Percentiles rank a stretch among this genome's conserved stretches.
phyloP scores from a whole-genome alignment of 2,329 filamentous ascomycete genomes.

The Myriosclerotinia curreyana region DNA sequence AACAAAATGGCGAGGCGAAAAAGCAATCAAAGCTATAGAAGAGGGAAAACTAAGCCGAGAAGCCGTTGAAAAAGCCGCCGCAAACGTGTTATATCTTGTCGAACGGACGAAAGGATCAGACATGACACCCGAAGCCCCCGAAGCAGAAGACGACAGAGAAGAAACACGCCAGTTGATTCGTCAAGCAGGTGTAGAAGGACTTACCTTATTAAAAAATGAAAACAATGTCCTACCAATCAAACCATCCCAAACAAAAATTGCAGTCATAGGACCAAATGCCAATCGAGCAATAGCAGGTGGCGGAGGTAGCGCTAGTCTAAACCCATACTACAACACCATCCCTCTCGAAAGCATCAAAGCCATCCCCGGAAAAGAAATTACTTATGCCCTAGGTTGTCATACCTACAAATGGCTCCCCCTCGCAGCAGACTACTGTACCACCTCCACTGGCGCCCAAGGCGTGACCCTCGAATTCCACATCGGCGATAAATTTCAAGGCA shows the following conservation, averaged over 20 bases:
- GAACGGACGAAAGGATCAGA: conserved; percentile 60
- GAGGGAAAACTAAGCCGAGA: conserved; percentile 48
- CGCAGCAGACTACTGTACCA: conserved; percentile 57
- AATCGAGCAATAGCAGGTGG: conserved; percentile 66
- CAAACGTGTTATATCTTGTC: conserved; percentile 58
- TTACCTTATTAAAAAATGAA: conserved; percentile 64
- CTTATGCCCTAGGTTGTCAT: conserved; percentile 60
- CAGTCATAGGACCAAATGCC: conserved; percentile 65
- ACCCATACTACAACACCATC: conserved; percentile 65
- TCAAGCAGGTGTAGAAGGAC: conserved; percentile 57
- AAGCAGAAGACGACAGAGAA: conserved; percentile 54
- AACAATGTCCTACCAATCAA: conserved; percentile 56
- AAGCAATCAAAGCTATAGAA: conserved; percentile 52
- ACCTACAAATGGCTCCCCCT: conserved; percentile 65
- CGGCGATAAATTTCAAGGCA: conserved; percentile 60
- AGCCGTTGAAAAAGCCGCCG: conserved; percentile 56
- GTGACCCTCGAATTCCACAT: conserved; percentile 63
- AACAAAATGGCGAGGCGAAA: conserved; percentile 54
- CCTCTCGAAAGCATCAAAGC: conserved; percentile 61
- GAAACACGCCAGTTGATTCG: conserved; percentile 60
- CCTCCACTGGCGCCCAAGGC: conserved; percentile 55
- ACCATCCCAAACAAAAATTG: conserved; percentile 54
- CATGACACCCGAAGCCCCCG: conserved; percentile 54
- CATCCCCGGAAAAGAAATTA: conserved; percentile 53
- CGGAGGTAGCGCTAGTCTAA: conserved; percentile 64